phyloP scores from a whole-genome alignment of 2,329 filamentous ascomycete species.

The Hypoxylon sp. region DNA sequence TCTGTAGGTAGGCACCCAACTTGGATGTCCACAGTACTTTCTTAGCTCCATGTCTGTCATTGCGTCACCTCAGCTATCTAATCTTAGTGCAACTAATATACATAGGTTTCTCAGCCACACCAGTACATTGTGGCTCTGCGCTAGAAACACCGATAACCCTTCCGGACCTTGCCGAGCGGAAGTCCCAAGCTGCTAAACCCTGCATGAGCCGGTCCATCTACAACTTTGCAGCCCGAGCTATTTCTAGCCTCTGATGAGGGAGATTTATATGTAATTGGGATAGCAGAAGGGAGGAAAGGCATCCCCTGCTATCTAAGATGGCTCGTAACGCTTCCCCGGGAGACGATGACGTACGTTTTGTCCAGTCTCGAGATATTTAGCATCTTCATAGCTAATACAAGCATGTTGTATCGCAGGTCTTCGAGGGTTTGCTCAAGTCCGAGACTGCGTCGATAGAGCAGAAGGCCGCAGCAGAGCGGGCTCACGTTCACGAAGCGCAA shows the following conservation, averaged over 20 bases:
- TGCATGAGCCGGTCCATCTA: conserved; percentile 9
- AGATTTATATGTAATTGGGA: conserved; percentile 8
- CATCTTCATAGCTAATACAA: conserved; percentile 22
- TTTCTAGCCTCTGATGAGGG: conserved; percentile 16
- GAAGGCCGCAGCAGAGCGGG: conserved; percentile 46
- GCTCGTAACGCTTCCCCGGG: conserved; percentile 45
- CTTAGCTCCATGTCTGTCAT: neutral
- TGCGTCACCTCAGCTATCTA: conserved; percentile 27
- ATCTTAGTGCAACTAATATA: neutral
- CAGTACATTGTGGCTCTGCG: neutral
- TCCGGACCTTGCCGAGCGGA: conserved; percentile 31
- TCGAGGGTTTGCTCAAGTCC: conserved; percentile 52
- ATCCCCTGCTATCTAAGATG: conserved; percentile 44
- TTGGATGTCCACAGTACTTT: neutral
- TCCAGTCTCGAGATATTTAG: neutral
- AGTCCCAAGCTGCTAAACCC: conserved; percentile 17
- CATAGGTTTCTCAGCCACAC: neutral
- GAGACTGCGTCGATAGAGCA: conserved; percentile 52
- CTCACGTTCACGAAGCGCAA: conserved; percentile 59
- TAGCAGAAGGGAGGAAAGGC: conserved; percentile 14
- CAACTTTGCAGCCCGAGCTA: conserved; percentile 21
- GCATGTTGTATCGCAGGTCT: conserved; percentile 45
- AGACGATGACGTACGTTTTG: conserved; percentile 49
- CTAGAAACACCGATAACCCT: neutral
- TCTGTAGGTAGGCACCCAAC: too few relatives aligned